phyloP scores from a whole-genome alignment of 1,284 basidiomycete species.

The Tilletiaria anomala region DNA sequence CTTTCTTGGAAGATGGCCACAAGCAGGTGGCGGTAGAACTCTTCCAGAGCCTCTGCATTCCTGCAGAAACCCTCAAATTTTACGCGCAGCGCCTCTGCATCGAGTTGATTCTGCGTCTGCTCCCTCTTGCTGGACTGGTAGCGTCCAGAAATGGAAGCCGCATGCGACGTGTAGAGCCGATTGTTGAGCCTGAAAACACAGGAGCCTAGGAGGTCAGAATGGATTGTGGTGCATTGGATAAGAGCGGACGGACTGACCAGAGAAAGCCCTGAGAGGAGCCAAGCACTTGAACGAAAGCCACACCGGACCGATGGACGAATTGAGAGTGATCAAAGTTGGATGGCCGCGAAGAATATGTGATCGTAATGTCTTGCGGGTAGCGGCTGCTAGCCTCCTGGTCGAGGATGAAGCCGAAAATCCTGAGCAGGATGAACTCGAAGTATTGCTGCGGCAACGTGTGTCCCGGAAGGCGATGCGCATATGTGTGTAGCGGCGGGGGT shows the following conservation, averaged over 20 bases:
- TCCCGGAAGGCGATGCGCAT: conserved; percentile 12
- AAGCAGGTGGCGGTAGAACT: background rate
- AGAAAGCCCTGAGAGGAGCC: conserved; percentile 31
- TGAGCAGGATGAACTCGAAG: conserved; percentile 32
- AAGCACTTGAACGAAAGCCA: conserved; percentile 36
- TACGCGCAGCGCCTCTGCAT: background rate
- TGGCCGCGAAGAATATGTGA: conserved; percentile 32
- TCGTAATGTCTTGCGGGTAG: conserved; percentile 22
- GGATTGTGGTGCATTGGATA: background rate
- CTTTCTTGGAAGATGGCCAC: too few species aligned
- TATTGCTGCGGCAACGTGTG: conserved; percentile 16
- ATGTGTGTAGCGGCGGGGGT: conserved; percentile 23
- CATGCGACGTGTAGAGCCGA: conserved; percentile 27
- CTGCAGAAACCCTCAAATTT: background rate
- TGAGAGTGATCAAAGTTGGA: conserved; percentile 32
- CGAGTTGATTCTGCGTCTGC: too few species aligned
- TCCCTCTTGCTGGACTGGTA: too few species aligned
- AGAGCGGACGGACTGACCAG: conserved; percentile 9
- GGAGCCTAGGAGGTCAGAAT: background rate
- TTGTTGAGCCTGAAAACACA: conserved; percentile 27
- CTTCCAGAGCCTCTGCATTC: background rate
- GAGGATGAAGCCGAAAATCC: conserved; percentile 32
- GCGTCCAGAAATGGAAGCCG: conserved; percentile 1
- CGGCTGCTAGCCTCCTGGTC: conserved; percentile 31
- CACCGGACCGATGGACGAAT: conserved; percentile 33